Evolutionary conservation across 495 filamentous ascomycete genomes (phyloP).

Genomic region (Aspergillus homomorphus): DNA sequence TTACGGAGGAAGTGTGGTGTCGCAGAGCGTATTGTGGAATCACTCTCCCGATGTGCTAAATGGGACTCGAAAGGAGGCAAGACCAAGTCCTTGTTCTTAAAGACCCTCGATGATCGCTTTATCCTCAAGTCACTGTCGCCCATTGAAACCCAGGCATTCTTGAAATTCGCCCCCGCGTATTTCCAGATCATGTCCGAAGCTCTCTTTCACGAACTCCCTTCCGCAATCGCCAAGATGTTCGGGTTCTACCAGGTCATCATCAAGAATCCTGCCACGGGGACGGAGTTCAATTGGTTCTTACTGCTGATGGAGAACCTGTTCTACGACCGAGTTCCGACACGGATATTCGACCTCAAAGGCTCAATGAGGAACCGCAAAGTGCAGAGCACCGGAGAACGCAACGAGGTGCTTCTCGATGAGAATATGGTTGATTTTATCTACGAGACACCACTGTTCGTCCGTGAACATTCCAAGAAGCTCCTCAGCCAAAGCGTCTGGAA

Average conservation of each 20-base stretch:
- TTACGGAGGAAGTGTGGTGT: slow-evolving; percentile 89
- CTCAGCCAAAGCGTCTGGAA: slow-evolving; percentile 86
- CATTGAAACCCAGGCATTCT: slow-evolving; percentile 89
- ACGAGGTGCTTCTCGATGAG: slow-evolving; percentile 95
- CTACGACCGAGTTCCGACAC: slow-evolving; percentile 85
- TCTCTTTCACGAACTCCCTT: slow-evolving; percentile 92
- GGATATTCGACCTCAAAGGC: slow-evolving; percentile 97
- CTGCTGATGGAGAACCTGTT: slow-evolving; percentile 99
- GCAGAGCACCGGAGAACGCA: slow-evolving; percentile 87
- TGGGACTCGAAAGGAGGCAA: slow-evolving; percentile 99
- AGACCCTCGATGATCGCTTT: slow-evolving; percentile 91
- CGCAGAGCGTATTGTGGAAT: slow-evolving; percentile 90
- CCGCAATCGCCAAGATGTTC: slow-evolving; percentile 98
- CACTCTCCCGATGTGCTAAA: slow-evolving; percentile 88
- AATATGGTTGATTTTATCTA: slow-evolving; percentile 99
- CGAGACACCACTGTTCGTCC: slow-evolving; percentile 88
- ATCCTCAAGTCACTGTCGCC: slow-evolving; percentile 86
- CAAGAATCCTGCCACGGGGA: slow-evolving; percentile 87
- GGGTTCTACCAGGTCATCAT: slow-evolving; percentile 97
- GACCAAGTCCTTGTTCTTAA: slow-evolving; percentile 96
- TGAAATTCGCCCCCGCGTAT: slow-evolving; percentile 92
- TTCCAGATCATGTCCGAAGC: slow-evolving; percentile 96
- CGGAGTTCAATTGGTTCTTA: slow-evolving; percentile 92
- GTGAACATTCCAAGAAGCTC: slow-evolving; percentile 89
- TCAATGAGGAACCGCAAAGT: slow-evolving; percentile 98